phyloP scores from a whole-genome alignment of 225 moss, liverwort and hornwort species.

The Bryoerythrophyllum caledonicum region DNA sequence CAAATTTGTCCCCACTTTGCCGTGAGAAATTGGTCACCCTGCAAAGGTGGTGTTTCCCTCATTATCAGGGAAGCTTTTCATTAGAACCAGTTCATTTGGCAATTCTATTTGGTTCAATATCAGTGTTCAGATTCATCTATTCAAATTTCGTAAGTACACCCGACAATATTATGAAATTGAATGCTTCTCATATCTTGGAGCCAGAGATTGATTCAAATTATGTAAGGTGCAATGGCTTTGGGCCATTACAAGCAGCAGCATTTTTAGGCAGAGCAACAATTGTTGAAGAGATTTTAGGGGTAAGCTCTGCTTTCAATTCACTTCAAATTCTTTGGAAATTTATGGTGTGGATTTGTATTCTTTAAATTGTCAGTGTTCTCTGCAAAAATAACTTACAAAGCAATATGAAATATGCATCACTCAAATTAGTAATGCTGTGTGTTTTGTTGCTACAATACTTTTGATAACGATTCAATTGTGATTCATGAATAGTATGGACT shows the following conservation, averaged over 20 bases:
- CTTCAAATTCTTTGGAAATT: not conserved
- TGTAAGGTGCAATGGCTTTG: not conserved
- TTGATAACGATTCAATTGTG: too few relatives aligned
- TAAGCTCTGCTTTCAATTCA: not conserved
- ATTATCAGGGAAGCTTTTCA: too few relatives aligned
- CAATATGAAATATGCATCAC: too few relatives aligned
- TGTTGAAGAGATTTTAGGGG: not conserved
- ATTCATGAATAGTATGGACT: too few relatives aligned
- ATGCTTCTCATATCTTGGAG: too few relatives aligned
- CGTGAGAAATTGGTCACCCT: not conserved
- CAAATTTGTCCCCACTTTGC: not conserved
- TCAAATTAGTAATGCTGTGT: too few relatives aligned
- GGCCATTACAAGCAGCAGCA: not conserved
- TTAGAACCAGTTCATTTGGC: not conserved
- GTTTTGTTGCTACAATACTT: too few relatives aligned
- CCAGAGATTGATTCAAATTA: too few relatives aligned
- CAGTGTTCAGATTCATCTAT: not conserved
- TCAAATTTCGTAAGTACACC: too few relatives aligned
- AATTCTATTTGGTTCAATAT: not conserved
- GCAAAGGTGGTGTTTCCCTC: not conserved
- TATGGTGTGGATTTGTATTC: accelerated
- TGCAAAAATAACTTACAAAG: too few relatives aligned
- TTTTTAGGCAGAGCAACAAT: not conserved
- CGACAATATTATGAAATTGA: not conserved
- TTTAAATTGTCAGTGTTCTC: not conserved